A percentile compares a stretch with the other conserved stretches of the same genome.
These are phyloP conservation scores for Ustanciosporium gigantosporum DNA, from an alignment of 1,284 basidiomycete species.

Conservation along the genomic window DNA sequence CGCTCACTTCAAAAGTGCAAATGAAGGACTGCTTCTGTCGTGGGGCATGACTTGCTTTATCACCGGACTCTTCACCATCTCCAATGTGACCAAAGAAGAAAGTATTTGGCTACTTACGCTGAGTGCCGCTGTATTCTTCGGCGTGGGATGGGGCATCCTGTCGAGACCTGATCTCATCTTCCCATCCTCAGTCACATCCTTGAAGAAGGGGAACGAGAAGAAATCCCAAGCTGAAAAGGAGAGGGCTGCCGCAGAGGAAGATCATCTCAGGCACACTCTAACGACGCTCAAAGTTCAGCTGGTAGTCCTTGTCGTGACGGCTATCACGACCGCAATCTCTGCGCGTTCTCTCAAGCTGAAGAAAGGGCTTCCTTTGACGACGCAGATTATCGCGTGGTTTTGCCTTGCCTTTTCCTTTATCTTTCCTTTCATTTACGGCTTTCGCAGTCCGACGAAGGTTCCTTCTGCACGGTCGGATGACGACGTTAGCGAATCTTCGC, in stretches of 20 bases:
- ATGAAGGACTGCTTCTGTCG: constrained; percentile 58
- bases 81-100: constrained; percentile 76
- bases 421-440: constrained; percentile 48
- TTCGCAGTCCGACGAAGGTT: constrained; percentile 43
- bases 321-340: constrained; percentile 66
- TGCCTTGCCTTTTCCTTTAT: constrained; percentile 63
- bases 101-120: constrained; percentile 58
- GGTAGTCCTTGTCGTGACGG: constrained; percentile 64
- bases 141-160: constrained; percentile 14
- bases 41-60: constrained; percentile 69
- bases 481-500: background rate
- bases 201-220: background rate
- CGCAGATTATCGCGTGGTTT: constrained; percentile 72
- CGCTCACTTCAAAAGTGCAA: constrained; percentile 38
- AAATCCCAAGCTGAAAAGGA: background rate
- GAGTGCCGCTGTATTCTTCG: constrained; percentile 32
- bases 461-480: background rate
- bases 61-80: constrained; percentile 72
- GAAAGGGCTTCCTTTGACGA: constrained; percentile 69
- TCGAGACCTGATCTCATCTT: constrained; percentile 21
- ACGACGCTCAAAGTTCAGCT: constrained; percentile 38
- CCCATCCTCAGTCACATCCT: background rate
- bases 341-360: constrained; percentile 70
- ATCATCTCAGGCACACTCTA: constrained; percentile 30
- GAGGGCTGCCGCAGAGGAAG: background rate